Base-by-base conservation (phyloP, 176 grass and related monocot genomes). In the Luzula sylvatica region DNA sequence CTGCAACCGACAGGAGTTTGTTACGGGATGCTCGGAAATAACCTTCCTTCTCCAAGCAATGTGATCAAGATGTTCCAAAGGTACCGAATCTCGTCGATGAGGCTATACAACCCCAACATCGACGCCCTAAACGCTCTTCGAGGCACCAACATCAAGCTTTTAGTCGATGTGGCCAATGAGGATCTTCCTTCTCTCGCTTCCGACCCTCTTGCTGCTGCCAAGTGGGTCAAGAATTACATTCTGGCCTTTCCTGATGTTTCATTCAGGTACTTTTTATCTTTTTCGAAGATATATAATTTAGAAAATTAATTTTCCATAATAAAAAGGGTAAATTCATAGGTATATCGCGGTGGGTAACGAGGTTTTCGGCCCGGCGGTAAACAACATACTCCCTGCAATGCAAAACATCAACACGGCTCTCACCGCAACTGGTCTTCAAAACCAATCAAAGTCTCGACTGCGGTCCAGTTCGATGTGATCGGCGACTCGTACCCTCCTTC, bases 321-420 rank as follows among this genome's bases (percentile, higher is more conserved):
- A 32, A 3, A 32, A 32, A 4, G 3, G 29, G 3, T 8, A 3
- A 32, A 4, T 32, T 69, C 1, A 79, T 47, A 23, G 14, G 6
- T 77, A 80, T 66, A 29, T 88, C 42, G 55, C 79, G 2, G 79
- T 88, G 24, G 84, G 84, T 24, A 88, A 88, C 50, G 71, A 83
- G 66, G 20, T 88, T 1, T 0, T 39, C 42, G 1, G 20, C 2
- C 65, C 0, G 12, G 28, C 19, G 24, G 43, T 44, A 18, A 47
- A 44, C 6, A 15, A 32, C 23, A 22, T 88, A 45, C 66, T 82
- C 26, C 78, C 83, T 8, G 83, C 78, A 50, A 78, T 88, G 75
- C 55, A 39, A 2, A 78, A 75, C 65, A 23, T 88, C 15, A 17
- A 72, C 24, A 23, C 0, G 15, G 78, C 83, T 0, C 29, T 88